These are phyloP conservation scores for Solanum sitiens DNA, from an alignment of 257 asterid species.

Conservation along the genomic window DNA sequence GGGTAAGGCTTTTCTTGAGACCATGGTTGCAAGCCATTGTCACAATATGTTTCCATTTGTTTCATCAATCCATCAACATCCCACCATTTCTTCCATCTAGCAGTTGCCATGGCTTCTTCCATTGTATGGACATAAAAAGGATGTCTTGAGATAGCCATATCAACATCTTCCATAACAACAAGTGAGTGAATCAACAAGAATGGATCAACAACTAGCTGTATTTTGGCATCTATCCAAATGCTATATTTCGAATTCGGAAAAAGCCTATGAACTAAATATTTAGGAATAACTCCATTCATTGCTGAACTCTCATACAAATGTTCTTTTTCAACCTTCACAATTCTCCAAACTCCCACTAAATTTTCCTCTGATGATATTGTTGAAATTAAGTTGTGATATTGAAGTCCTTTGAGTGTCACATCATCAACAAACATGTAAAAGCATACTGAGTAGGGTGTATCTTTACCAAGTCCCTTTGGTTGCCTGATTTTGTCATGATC, in stretches of 20 bases:
- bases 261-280: slow-evolving; percentile 64
- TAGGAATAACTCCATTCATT: slow-evolving; percentile 78
- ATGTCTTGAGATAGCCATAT: slow-evolving; percentile 79
- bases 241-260: slow-evolving; percentile 78
- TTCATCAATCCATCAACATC: slow-evolving; percentile 48
- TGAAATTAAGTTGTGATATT: slow-evolving; percentile 34
- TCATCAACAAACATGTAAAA: slow-evolving; percentile 89
- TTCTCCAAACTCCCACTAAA: slow-evolving; percentile 75
- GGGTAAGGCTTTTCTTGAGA: slow-evolving; percentile 59
- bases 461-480: slow-evolving; percentile 73
- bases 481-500: slow-evolving; percentile 94
- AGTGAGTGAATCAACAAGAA: slow-evolving; percentile 63
- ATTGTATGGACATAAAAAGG: slow-evolving; percentile 61
- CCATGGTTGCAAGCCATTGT: slow-evolving; percentile 83
- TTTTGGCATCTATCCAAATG: slow-evolving; percentile 88
- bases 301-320: slow-evolving; percentile 55
- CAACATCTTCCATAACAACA: slow-evolving; percentile 45
- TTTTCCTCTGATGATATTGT: slow-evolving; percentile 22
- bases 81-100: slow-evolving; percentile 94
- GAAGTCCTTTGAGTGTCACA: slow-evolving; percentile 38
- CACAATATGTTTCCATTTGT: slow-evolving; percentile 87
- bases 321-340: slow-evolving; percentile 35
- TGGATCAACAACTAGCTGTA: slow-evolving; percentile 82
- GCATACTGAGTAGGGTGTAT: slow-evolving; percentile 44
- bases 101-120: slow-evolving; percentile 92